These are phyloP conservation scores for Fistulina hepatica DNA, from an alignment of 1,284 basidiomycete genomes.

Conservation along the genomic window DNA sequence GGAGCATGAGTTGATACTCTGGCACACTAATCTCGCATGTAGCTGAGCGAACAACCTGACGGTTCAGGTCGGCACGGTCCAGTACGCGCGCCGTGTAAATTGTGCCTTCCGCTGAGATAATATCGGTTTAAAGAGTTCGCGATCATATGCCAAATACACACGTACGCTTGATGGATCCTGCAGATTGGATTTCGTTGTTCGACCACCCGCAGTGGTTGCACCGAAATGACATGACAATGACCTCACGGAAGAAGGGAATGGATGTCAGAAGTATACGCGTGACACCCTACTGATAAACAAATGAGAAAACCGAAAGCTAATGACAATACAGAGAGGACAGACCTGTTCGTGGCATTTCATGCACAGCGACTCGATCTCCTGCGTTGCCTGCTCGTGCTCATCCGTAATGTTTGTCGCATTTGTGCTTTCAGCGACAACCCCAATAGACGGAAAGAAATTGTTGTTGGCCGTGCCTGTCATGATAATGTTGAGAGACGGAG, in stretches of 20 bases:
- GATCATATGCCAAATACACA: constrained; percentile 11
- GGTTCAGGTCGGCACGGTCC: constrained; percentile 71
- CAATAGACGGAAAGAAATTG: constrained; percentile 35
- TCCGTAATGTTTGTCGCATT: constrained; percentile 16
- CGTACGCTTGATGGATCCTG: constrained; percentile 79
- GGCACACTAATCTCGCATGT: constrained; percentile 78
- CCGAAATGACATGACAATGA: constrained; percentile 93
- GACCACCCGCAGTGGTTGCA: constrained; percentile 87
- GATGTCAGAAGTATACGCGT: constrained; percentile 89
- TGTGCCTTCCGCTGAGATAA: constrained; percentile 45
- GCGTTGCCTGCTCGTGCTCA: constrained; percentile 27
- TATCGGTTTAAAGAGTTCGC: constrained; percentile 1
- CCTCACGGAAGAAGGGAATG: constrained; percentile 94
- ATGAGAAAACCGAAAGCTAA: constrained; percentile 7
- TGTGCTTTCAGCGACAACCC: constrained; percentile 30
- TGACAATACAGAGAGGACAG: constrained; percentile 18
- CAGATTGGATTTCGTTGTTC: constrained; percentile 95
- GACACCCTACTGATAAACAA: constrained; percentile 55
- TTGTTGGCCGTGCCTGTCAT: constrained; percentile 2
- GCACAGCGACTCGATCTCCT: constrained; percentile 87
- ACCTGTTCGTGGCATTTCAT: constrained; percentile 91
- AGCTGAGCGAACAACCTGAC: constrained; percentile 89
- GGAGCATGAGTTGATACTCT: constrained; percentile 88
- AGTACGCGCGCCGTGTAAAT: constrained; percentile 79
- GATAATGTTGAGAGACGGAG: too few species aligned